Base-by-base conservation (phyloP, 495 filamentous ascomycete genomes). In the Xylaria intraflava region DNA sequence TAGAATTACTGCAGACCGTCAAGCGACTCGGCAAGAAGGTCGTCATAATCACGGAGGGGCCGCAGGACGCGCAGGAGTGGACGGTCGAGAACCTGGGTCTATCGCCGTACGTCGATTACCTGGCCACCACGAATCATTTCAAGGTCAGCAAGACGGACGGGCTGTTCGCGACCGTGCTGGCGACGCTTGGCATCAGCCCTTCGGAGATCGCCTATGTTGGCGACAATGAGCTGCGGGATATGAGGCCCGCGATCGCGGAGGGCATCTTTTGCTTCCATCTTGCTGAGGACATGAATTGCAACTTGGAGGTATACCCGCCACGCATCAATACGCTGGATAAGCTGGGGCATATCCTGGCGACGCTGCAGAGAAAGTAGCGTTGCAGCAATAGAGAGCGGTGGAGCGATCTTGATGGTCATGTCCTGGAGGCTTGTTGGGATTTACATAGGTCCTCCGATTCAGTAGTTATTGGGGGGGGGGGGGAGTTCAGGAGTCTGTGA, bases 61-160 rank as follows among this genome's bases (percentile, higher is more conserved):
- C 69, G 0, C 57, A 65, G 27, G 71, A 73, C 61, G 68, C 71
- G 6, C 72, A 75, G 46, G 59, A 65, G 45, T 72, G 67, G 69
- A 72, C 71, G 2, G 30, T 72, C 0, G 35, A 55, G 12, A 54
- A 64, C 33, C 57, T 73, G 12, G 70, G 52, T 11, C 46, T 60
- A 17, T 30, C 41, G 10, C n/a, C 27, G 0, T 51, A 52, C 36
- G 44, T 76, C 14, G 69, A 73, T 53, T 50, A 70, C 10, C 49
- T 73, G 17, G 61, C 69, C 7, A 72, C 72, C 2, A 68, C 72
- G 23, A 56, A 49, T n/a, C 19, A 39, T 10, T 60, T 60, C 39
- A 40, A 46, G 1, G 69, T 65, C 49, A 60, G 65, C 17, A 72
- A 75, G 36, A 58, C 62, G 7, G 69, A 68, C 42, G 67, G 71